These are phyloP conservation scores for Hyphopichia wangnamkhiaoensis DNA, from an alignment of 1,139 yeast genomes.

Conservation along the genomic window DNA sequence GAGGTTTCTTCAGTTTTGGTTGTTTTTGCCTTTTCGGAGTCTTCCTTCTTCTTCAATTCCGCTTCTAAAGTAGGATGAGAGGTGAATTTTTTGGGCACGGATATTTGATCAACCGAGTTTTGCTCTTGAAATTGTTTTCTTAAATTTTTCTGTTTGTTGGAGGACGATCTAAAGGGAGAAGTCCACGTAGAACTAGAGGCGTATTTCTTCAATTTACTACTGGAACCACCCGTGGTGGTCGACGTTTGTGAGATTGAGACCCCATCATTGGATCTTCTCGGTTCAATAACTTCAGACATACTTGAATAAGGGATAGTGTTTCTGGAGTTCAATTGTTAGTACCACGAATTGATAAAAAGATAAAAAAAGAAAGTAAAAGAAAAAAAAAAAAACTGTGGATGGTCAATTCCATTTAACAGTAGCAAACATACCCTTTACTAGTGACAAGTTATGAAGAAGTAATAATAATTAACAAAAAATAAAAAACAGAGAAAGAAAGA, in stretches of 20 bases:
- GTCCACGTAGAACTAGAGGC: conserved; percentile 46
- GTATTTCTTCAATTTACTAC: conserved; percentile 38
- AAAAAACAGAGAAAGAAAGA: neutral
- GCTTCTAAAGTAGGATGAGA: conserved; percentile 44
- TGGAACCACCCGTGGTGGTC: conserved; percentile 5
- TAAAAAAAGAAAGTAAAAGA: too few relatives aligned
- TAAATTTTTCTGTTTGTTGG: conserved; percentile 26
- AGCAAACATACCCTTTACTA: neutral
- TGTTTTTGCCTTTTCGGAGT: neutral
- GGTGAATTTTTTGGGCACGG: conserved; percentile 45
- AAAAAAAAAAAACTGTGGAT: too few relatives aligned
- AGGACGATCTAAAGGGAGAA: conserved; percentile 49
- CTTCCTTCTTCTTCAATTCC: conserved; percentile 20
- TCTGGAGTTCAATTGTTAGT: neutral
- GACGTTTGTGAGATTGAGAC: conserved; percentile 9
- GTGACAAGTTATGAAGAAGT: too few relatives aligned
- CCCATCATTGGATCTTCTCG: conserved; percentile 9
- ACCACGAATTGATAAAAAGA: too few relatives aligned
- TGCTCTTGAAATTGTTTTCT: conserved; percentile 37
- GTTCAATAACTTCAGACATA: conserved; percentile 26
- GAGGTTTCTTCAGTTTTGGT: neutral
- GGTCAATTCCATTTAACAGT: too few relatives aligned
- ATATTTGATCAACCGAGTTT: conserved; percentile 35
- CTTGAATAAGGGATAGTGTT: conserved; percentile 1
- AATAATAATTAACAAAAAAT: neutral